A percentile compares a stretch with the other conserved stretches of the same genome.
Evolutionary conservation across 768 basidiomycete genomes (phyloP).

Genomic region (Mycena belliarum): DNA sequence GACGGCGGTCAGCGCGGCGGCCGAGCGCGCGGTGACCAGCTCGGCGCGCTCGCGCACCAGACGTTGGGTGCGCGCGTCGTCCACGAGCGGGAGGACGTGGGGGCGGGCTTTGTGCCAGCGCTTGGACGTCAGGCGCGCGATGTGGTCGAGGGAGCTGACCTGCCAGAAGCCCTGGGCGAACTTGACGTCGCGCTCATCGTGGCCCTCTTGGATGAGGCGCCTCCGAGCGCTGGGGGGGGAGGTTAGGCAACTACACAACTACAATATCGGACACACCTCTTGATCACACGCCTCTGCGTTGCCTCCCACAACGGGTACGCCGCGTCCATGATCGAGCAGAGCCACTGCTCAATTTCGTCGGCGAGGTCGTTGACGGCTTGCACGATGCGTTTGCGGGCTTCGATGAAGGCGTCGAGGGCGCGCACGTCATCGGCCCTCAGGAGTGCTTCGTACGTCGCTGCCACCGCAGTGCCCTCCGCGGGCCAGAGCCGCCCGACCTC

Average conservation of each 20-base stretch:
- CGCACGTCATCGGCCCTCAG: not conserved
- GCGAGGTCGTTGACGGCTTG: not conserved
- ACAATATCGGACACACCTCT: not conserved
- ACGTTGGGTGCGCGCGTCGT: not conserved
- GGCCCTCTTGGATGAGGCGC: conserved; percentile 10
- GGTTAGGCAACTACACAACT: not conserved
- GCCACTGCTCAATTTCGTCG: not conserved
- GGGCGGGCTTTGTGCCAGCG: conserved; percentile 17
- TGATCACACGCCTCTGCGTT: not conserved
- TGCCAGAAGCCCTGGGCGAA: not conserved
- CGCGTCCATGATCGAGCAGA: not conserved
- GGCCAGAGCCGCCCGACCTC: conserved; percentile 14
- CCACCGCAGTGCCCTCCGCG: conserved; percentile 6
- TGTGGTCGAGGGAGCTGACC: not conserved
- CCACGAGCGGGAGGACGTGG: conserved; percentile 5
- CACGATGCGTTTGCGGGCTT: not conserved
- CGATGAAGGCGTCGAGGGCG: conserved; percentile 4
- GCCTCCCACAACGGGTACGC: not conserved
- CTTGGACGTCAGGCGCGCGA: conserved; percentile 14
- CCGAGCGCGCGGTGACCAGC: not conserved
- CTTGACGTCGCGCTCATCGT: conserved; percentile 3
- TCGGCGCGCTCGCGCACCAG: not conserved
- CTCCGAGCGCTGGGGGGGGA: conserved; percentile 2
- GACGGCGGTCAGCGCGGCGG: not conserved
- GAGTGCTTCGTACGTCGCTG: conserved; percentile 8